phyloP scores from a whole-genome alignment of 805 yeast genomes.

The Candida fluviatilis region DNA sequence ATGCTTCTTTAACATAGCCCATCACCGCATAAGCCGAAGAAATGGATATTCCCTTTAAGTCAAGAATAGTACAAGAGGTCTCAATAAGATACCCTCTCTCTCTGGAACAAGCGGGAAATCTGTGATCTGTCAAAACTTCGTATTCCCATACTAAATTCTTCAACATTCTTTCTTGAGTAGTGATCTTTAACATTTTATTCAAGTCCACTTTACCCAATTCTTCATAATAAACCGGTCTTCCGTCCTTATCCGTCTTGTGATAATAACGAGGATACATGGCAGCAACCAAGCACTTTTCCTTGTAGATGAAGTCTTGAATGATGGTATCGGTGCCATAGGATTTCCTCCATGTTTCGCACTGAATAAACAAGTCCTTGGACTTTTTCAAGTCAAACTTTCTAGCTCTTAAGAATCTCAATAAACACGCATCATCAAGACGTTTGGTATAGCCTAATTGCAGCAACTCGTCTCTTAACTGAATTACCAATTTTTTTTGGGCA shows the following conservation, averaged over 20 bases:
- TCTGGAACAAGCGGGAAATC: constrained; percentile 95
- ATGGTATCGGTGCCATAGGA: constrained; percentile 85
- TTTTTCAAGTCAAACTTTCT: constrained; percentile 84
- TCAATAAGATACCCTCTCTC: constrained; percentile 73
- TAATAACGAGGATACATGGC: constrained; percentile 92
- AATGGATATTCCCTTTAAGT: constrained; percentile 89
- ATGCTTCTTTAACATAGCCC: constrained; percentile 87
- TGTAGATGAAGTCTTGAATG: constrained; percentile 81
- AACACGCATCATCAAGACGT: constrained; percentile 82
- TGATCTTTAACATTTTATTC: constrained; percentile 86
- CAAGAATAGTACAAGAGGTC: constrained; percentile 95
- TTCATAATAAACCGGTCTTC: constrained; percentile 93
- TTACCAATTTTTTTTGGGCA: constrained; percentile 59
- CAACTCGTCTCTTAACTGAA: constrained; percentile 54
- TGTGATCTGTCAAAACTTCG: constrained; percentile 77
- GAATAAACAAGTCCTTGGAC: constrained; percentile 77
- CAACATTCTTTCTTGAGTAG: constrained; percentile 94
- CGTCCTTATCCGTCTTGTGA: constrained; percentile 95
- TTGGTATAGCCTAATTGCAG: constrained; percentile 61
- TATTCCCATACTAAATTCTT: constrained; percentile 96
- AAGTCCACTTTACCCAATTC: constrained; percentile 89
- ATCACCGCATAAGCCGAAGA: constrained; percentile 80
- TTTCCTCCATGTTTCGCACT: constrained; percentile 89
- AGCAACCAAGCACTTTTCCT: constrained; percentile 90
- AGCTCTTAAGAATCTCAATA: constrained; percentile 86